Base-by-base conservation (phyloP, 148 eudicot genomes). In the Pharnaceum exiguum region DNA sequence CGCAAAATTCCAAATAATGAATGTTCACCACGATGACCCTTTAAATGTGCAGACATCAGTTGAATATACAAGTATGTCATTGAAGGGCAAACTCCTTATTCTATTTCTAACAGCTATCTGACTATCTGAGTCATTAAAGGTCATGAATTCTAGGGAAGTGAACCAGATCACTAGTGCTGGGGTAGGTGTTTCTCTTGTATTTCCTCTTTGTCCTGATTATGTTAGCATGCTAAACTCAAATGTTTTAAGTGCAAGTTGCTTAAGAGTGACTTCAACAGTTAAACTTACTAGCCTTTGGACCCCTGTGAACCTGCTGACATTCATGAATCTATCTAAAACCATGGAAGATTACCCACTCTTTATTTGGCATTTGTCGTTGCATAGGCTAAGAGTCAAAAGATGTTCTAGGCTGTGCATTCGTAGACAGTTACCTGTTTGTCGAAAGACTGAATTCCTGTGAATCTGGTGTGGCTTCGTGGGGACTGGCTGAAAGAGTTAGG, bases 261-360 rank as follows among this genome's bases (percentile, higher is more conserved):
- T 47, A 25, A 55, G 51, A 55, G 58, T 62, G 73, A 30, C 45
- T 55, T 25, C 63, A 67, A 56, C 73, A 7, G 30, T 49, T 46
- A 35, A 67, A 62, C 22, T 55, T 55, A 39, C 58, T 55, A 62
- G 25, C 52, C 60, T 26, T 46, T 60, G 31, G 31, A 9, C 31
- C n/a, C n/a, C n/a, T n/a, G 43, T 36, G 58, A 66, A 37, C 55
- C 0, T 52, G 59, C 8, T 26, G 51, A 31, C 24, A 6, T 46
- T n/a, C 21, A 29, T 52, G 25, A 52, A 51, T 36, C 16, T 52
- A 12, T 22, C 24, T 37, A 11, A 7, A 42, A 11, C 49, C 12
- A 0, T 30, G 0, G 26, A 13, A 40, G 36, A 59, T 21, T 25
- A 37, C 31, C 36, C 5, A 16, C 30, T 23, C 38, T 55, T 38